These are phyloP conservation scores for Taxawa tesnikishii DNA, from an alignment of 2,329 filamentous ascomycete genomes.

Conservation along the genomic window DNA sequence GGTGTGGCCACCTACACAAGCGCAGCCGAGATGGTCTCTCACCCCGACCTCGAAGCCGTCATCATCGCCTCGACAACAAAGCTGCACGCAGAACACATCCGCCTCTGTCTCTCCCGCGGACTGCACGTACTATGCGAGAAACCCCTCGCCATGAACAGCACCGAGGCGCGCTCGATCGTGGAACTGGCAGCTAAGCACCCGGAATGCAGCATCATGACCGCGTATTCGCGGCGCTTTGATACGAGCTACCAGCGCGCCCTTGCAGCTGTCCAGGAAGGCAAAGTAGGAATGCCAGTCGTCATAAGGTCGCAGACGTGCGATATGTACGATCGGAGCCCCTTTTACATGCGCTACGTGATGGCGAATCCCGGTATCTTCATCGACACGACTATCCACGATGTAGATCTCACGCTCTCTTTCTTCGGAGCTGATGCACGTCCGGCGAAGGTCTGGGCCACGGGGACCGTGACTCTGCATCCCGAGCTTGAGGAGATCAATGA, in stretches of 20 bases:
- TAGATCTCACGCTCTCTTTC: slow-evolving; percentile 53
- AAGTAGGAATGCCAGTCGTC: slow-evolving; percentile 24
- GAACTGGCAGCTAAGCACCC: slow-evolving; percentile 17
- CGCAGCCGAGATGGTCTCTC: slow-evolving; percentile 35
- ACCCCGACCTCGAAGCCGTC: slow-evolving; percentile 30
- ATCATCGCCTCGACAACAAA: slow-evolving; percentile 23
- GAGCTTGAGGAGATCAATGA: slow-evolving; percentile 46
- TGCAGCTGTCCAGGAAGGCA: slow-evolving; percentile 17
- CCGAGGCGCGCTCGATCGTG: slow-evolving; percentile 2
- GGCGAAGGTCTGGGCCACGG: slow-evolving; percentile 44
- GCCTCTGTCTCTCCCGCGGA: slow-evolving; percentile 20
- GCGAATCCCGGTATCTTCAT: slow-evolving; percentile 50
- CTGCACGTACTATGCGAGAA: slow-evolving; percentile 28
- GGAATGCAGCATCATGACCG: slow-evolving; percentile 27
- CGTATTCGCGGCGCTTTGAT: slow-evolving; percentile 28
- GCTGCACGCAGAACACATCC: slow-evolving; percentile 21
- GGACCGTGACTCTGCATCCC: slow-evolving; percentile 47
- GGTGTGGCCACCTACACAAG: slow-evolving; percentile 31
- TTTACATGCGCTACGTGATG: neutral
- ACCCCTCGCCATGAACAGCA: slow-evolving; percentile 21
- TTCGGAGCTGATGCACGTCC: slow-evolving; percentile 42
- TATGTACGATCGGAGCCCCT: slow-evolving; percentile 19
- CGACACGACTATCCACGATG: slow-evolving; percentile 60
- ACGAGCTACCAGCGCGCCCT: slow-evolving; percentile 23
- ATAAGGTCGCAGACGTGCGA: slow-evolving; percentile 30